Base-by-base conservation (phyloP, 768 basidiomycete genomes). In the Tulasnella sp. region DNA sequence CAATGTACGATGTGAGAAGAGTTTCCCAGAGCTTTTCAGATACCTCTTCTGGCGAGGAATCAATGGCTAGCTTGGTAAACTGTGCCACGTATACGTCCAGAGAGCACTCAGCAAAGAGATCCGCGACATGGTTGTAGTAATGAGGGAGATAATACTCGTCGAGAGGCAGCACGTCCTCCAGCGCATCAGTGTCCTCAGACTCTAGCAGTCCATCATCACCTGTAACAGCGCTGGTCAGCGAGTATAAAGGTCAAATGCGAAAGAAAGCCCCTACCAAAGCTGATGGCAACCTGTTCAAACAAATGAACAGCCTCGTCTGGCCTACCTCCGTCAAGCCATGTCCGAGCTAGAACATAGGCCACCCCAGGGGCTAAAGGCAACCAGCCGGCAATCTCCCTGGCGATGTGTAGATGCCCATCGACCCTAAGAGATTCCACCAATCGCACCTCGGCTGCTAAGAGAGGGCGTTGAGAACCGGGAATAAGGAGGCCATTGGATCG, bases 1-100 rank as follows among this genome's bases (percentile, higher is more conserved):
- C 91, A 25, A 88, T 89, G 73, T 90, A 88, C 37, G 92, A 92
- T 80, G 90, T 88, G 82, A 92, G 93, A 25, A 96, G 85, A 76
- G 85, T 90, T 78, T 86, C 87, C 95, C 96, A 97, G 31, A 98
- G 82, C 58, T 64, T 64, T 64, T 64, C 89, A 78, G 91, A 88
- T 22, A 83, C 82, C 25, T 85, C 86, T 38, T 83, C 79, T 25
- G 87, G 85, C 7, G 89, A 89, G 71, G 87, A 87, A n/a, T 91
- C 90, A 77, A 97, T 86, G 12, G 96, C 94, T 40, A 94, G 85
- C 79, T 91, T 89, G 68, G 91, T 88, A 81, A 97, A 98, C 31
- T 83, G 82, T 39, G 93, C 88, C 79, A 94, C 91, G 38, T 91
- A 85, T 31, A 85, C 85, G 38, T 90, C 85, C 72, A 88, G 82